Evolutionary conservation across 306 rosid genomes (phyloP), one percentile per base, ranked within the genome.

Genomic region (Benincasa hispida): DNA sequence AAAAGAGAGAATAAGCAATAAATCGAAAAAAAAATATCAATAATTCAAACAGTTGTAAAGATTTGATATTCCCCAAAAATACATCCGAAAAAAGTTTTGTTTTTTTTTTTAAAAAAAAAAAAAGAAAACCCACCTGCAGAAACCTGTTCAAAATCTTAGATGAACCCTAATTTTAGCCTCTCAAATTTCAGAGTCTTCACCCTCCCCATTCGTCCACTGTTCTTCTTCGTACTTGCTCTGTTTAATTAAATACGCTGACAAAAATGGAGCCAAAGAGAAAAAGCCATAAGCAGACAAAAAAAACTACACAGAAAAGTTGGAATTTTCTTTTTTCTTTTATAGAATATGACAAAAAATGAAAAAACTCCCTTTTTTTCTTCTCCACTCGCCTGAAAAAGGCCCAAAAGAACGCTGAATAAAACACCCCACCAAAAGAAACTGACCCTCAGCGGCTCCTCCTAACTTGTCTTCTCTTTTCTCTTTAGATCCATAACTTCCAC

Each of bases 401-500:
- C 17, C 51, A 22, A 72, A 72, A 18, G n/a, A 50, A 28, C 22
- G 58, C 57, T 28, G 10, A 48, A 27, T 72, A 51, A 10, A 70
- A 48, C 76, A 48, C 15, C 76, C 76, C 76, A 70, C 76, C 76
- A 72, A 27, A 18, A 28, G 37, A 2, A 30, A 72, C n/a, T 15
- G 24, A 51, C 61, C 45, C 76, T 18, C 27, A 70, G 25, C 76
- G 76, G 24, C 76, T 70, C 15, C 75, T 27, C 51, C 55, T 41
- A 41, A 41, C 47, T 41, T 41, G 8, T 41, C 47, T 15, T 48
- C 45, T 32, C 10, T 27, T 21, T 45, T 27, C 41, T 70, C 41
- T 28, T 32, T 56, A 86, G 87, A 86, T 87, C 91, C 83, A 35
- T 14, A 53, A 35, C 57, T 78, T 69, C 78, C 50, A n/a, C 69